phyloP scores from a whole-genome alignment of 257 asterid species.

The Solanum infundibuliforme region DNA sequence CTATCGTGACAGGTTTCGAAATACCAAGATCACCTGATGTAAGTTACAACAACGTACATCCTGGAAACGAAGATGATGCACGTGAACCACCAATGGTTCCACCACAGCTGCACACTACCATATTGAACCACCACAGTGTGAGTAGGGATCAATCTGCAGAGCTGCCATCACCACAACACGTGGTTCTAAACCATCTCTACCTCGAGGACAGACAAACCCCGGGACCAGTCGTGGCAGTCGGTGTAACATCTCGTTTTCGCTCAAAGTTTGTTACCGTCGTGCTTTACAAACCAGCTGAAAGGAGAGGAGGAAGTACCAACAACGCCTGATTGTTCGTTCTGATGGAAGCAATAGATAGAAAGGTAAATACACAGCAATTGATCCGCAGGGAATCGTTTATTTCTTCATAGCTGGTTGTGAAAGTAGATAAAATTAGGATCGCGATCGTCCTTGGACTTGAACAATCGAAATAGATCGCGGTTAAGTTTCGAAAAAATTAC shows the following conservation, averaged over 20 bases:
- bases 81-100: conserved; percentile 75
- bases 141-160: conserved; percentile 25
- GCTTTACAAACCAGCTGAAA: conserved; percentile 84
- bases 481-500: background rate
- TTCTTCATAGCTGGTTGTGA: background rate
- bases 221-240: conserved; percentile 69
- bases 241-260: conserved; percentile 82
- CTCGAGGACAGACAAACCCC: conserved; percentile 63
- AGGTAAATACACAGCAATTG: conserved; percentile 3
- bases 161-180: conserved; percentile 67
- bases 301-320: conserved; percentile 39
- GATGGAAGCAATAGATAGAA: background rate
- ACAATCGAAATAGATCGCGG: background rate
- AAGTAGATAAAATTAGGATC: background rate
- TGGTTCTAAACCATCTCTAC: conserved; percentile 78
- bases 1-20: conserved; percentile 75
- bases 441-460: background rate
- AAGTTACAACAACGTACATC: conserved; percentile 67
- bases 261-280: conserved; percentile 75
- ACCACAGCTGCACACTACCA: conserved; percentile 61
- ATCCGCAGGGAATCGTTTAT: background rate
- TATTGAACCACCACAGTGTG: conserved; percentile 44
- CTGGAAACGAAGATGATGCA: conserved; percentile 67
- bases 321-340: conserved; percentile 7
- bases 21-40: conserved; percentile 74